Base-by-base conservation (phyloP, 2,329 filamentous ascomycete genomes). In the Fusarium poae region DNA sequence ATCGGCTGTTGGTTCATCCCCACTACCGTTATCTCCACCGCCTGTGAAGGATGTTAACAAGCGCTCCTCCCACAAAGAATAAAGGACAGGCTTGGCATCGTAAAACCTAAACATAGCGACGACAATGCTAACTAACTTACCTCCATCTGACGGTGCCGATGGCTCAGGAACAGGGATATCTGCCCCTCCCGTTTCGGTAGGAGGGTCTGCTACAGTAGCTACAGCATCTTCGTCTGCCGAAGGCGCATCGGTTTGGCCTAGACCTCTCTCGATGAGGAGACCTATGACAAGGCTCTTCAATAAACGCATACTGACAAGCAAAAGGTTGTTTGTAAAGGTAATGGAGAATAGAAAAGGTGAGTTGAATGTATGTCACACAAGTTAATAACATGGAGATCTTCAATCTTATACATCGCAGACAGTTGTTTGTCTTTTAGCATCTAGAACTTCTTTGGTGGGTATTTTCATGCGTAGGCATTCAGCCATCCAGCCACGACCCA, bases 241-340 rank as follows among this genome's bases (percentile, higher is more conserved):
- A 2, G 13, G 30, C 2, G 21, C 1, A 3, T 62, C 56, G 4
- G 56, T 62, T 30, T 62, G 58, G 6, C 45, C 6, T 0, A 62
- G 39, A 2, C 58, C 45, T 34, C 45, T 53, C 21, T 61, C 56
- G 5, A 54, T 29, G 6, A 62, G 37, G 0, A 62, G 32, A 20
- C 58, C 45, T 15, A 62, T 16, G 4, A 62, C 21, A 10, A 62
- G 32, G 21, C 58, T 21, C 23, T 39, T 62, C 12, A 62, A 43
- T 10, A 62, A 20, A n/a, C 39, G 58, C 58, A 62, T 62, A 1
- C 10, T 39, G 13, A 20, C 1, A 30, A 7, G 10, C 6, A 9
- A 12, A 15, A 25, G 4, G 16, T 6, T 51, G 21, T 12, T 4
- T 12, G 21, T 13, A 6, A 27, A 27, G 21, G 23, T n/a, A 25